These are phyloP conservation scores for Nannochloropsis gaditana DNA, from an alignment of 108 stramenopile species.

Conservation along the genomic window DNA sequence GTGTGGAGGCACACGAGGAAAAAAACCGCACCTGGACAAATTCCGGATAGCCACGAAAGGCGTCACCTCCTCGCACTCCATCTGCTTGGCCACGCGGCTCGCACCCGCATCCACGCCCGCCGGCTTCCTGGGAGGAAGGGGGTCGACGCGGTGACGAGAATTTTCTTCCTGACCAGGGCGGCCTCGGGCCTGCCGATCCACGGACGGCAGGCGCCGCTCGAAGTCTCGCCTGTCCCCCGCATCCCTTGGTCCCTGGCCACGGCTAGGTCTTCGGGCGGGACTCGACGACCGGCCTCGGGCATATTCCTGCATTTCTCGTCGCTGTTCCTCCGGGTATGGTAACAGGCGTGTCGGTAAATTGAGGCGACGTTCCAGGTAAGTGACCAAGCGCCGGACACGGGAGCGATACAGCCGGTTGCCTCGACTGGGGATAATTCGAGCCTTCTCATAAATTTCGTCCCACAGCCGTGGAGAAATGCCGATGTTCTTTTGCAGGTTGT, in stretches of 20 bases:
- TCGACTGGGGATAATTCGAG: not conserved
- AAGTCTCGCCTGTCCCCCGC: too few species aligned
- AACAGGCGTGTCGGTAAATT: not conserved
- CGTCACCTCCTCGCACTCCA: slow-evolving; percentile 9
- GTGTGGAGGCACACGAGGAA: not conserved
- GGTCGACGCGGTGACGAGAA: too few species aligned
- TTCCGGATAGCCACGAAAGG: not conserved
- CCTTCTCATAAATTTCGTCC: not conserved
- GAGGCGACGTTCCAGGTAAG: not conserved
- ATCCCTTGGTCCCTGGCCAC: too few species aligned
- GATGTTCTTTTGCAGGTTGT: not conserved
- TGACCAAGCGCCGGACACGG: slow-evolving; percentile 1
- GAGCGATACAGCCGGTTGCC: not conserved
- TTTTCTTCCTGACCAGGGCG: too few species aligned
- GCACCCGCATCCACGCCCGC: not conserved
- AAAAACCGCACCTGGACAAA: not conserved
- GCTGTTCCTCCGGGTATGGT: too few species aligned
- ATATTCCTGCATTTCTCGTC: too few species aligned
- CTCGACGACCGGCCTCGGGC: too few species aligned
- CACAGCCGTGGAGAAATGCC: not conserved
- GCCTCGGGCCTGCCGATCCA: too few species aligned
- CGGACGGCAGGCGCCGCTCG: too few species aligned
- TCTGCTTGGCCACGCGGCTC: not conserved
- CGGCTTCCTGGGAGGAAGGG: too few species aligned
- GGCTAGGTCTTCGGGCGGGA: too few species aligned